phyloP scores from a whole-genome alignment of 139 green algal species.

The Coelastrella sp. region DNA sequence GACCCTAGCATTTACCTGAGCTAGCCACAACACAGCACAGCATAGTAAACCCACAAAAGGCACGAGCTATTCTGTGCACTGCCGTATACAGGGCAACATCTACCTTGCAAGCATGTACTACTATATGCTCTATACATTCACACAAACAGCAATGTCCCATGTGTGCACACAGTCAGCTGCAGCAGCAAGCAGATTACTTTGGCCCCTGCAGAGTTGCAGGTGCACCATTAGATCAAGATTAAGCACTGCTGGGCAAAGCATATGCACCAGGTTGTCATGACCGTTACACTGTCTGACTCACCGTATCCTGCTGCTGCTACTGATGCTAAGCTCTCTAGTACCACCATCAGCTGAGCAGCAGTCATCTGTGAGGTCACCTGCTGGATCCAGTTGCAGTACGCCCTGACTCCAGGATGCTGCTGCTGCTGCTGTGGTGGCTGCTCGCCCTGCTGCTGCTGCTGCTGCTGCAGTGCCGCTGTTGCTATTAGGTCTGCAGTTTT shows the following conservation, averaged over 20 bases:
- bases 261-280: neutral
- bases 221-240: neutral
- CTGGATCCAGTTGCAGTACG: conserved; percentile 1
- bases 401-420: neutral
- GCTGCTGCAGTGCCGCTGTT: conserved; percentile 17
- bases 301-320: neutral
- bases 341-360: neutral
- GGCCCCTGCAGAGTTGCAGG: too few relatives aligned
- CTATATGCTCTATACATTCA: too few relatives aligned
- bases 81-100: too few relatives aligned
- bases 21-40: too few relatives aligned
- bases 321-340: conserved; percentile 10
- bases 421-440: neutral
- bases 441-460: neutral
- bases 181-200: too few relatives aligned
- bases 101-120: too few relatives aligned
- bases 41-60: too few relatives aligned
- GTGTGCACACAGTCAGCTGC: too few relatives aligned
- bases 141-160: too few relatives aligned
- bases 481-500: neutral
- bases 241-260: neutral
- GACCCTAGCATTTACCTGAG: too few relatives aligned
- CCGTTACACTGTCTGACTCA: neutral
- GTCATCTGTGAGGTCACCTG: neutral
- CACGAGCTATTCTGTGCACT: too few relatives aligned